These are phyloP conservation scores for Massariosphaeria phaeospora DNA, from an alignment of 495 filamentous ascomycete genomes.

Conservation along the genomic window DNA sequence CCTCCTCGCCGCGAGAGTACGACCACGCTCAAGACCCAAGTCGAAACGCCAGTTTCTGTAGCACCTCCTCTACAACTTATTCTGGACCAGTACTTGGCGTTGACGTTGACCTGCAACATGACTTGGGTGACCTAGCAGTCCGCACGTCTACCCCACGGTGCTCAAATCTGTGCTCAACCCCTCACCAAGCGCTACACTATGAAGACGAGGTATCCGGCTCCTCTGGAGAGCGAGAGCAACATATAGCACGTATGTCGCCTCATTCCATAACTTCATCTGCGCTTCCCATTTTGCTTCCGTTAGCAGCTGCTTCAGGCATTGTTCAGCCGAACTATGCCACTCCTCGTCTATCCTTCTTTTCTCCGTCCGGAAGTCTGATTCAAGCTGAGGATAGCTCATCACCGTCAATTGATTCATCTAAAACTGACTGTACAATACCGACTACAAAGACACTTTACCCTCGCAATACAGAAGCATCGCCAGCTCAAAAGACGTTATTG, in stretches of 20 bases:
- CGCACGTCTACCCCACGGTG: conserved; percentile 4
- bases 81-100: conserved; percentile 22
- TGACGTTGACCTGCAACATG: conserved; percentile 24
- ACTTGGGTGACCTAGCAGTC: too few species aligned
- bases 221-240: too few species aligned
- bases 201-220: too few species aligned
- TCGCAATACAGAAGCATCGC: too few species aligned
- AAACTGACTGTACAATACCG: not conserved
- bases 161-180: not conserved
- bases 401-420: not conserved
- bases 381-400: conserved; percentile 1
- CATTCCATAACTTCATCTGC: conserved; percentile 28
- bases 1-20: conserved; percentile 19
- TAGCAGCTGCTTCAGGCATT: conserved; percentile 26
- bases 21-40: conserved; percentile 14
- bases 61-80: conserved; percentile 13
- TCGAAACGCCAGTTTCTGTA: conserved; percentile 19
- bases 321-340: conserved; percentile 6
- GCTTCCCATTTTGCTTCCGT: conserved; percentile 25
- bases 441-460: too few species aligned
- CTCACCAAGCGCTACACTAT: too few species aligned
- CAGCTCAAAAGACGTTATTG: too few species aligned
- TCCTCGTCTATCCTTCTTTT: conserved; percentile 22
- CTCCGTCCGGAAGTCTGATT: conserved; percentile 28
- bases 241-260: too few species aligned